Percentiles rank a stretch among this genome's conserved stretches.
Conservation (phyloP, 1,139 yeast species). For the Entelexis sorbosivorans region DNA sequence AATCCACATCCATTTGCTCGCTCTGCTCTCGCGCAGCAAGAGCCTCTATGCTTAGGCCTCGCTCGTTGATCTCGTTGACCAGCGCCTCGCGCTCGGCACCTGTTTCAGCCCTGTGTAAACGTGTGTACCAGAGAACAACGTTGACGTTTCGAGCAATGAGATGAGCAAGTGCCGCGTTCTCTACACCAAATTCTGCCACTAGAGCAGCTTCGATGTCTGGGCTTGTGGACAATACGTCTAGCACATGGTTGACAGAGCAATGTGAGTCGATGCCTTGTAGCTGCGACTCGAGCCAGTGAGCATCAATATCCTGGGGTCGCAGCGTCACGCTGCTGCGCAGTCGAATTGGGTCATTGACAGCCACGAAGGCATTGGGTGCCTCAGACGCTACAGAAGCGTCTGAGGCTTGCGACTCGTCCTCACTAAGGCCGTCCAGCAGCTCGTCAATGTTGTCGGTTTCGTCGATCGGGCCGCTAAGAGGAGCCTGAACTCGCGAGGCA, state of each 20-base stretch:
- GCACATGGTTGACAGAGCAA: constrained; percentile 26
- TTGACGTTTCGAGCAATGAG: constrained; percentile 43
- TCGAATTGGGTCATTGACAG: constrained; percentile 25
- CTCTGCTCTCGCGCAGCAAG: constrained; percentile 17
- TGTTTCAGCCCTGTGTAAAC: constrained; percentile 34
- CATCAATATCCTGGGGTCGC: constrained; percentile 36
- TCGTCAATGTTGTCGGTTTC: constrained; percentile 31
- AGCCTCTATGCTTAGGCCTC: constrained; percentile 30
- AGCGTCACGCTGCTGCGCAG: constrained; percentile 22
- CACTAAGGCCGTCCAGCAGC: constrained; percentile 21
- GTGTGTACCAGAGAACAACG: constrained; percentile 46
- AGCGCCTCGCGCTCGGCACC: constrained; percentile 32
- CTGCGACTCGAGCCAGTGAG: constrained; percentile 42
- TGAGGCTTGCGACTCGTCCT: constrained; percentile 22
- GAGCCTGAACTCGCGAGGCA: neutral
- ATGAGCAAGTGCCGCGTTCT: constrained; percentile 42
- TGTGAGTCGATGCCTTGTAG: constrained; percentile 30
- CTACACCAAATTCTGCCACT: constrained; percentile 37
- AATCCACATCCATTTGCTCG: constrained; percentile 19
- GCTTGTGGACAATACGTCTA: constrained; percentile 34
- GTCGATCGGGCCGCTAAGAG: constrained; percentile 25
- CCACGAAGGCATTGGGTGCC: constrained; percentile 23
- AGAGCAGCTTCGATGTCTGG: constrained; percentile 37
- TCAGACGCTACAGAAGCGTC: neutral
- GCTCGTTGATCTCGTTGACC: constrained; percentile 28